phyloP scores from a whole-genome alignment of 495 filamentous ascomycete species.

The Penicillium verhagenii region DNA sequence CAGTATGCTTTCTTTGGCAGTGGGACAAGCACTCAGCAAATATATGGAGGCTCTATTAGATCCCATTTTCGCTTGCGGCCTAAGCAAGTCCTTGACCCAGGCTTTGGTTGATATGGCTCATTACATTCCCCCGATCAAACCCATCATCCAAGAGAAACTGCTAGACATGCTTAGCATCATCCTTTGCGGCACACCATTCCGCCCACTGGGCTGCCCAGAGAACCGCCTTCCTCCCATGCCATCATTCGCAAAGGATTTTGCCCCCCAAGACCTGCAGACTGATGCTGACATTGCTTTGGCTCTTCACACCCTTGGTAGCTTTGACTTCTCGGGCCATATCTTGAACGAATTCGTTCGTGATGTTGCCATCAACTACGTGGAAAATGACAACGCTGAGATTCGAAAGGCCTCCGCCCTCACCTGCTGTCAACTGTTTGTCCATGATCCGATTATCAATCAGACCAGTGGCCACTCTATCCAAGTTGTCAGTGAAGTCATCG shows the following conservation, averaged over 20 bases:
- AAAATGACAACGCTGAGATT: slow-evolving; percentile 91
- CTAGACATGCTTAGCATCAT: slow-evolving; percentile 94
- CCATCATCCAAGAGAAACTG: slow-evolving; percentile 87
- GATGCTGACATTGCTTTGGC: slow-evolving; percentile 91
- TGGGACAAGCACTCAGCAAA: slow-evolving; percentile 94
- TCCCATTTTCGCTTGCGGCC: slow-evolving; percentile 92
- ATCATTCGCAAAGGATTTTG: slow-evolving; percentile 81
- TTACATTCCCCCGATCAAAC: slow-evolving; percentile 92
- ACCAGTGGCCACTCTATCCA: slow-evolving; percentile 95
- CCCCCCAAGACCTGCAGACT: slow-evolving; percentile 61
- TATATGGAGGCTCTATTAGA: slow-evolving; percentile 96
- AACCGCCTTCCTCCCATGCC: slow-evolving; percentile 64
- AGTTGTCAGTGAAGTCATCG: slow-evolving; percentile 95
- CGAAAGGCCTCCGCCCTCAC: slow-evolving; percentile 93
- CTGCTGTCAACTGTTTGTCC: slow-evolving; percentile 94
- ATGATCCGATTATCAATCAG: slow-evolving; percentile 95
- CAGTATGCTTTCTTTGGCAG: slow-evolving; percentile 90
- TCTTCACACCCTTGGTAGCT: slow-evolving; percentile 88
- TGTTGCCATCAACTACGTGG: slow-evolving; percentile 95
- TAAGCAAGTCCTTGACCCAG: slow-evolving; percentile 89
- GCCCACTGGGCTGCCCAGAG: slow-evolving; percentile 84
- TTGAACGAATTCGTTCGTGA: slow-evolving; percentile 98
- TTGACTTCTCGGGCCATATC: slow-evolving; percentile 92
- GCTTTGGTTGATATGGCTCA: slow-evolving; percentile 97
- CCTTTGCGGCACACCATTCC: slow-evolving; percentile 86